Conservation (phyloP, 225 moss, liverwort and hornwort genomes). For the Pseudisothecium myosuroides region DNA sequence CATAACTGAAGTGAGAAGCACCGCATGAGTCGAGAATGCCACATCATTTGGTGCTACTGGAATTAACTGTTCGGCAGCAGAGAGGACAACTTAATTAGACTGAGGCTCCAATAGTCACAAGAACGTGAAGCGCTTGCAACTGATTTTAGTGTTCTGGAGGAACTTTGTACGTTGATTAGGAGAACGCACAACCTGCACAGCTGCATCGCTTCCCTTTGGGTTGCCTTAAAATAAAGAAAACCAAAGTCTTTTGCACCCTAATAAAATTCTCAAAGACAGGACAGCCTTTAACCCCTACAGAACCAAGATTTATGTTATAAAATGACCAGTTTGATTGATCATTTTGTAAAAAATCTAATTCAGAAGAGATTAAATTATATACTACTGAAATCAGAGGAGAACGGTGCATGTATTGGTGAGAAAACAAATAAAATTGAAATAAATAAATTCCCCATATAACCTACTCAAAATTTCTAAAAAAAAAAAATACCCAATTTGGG, state of each 20-base stretch:
- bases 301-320: neutral
- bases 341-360: neutral
- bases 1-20: conserved; percentile 49
- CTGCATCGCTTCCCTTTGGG: neutral
- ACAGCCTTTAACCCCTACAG: neutral
- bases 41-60: conserved; percentile 95
- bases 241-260: neutral
- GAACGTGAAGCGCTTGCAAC: neutral
- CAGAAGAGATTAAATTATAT: neutral
- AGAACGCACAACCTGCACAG: neutral
- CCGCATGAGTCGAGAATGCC: conserved; percentile 88
- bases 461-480: neutral
- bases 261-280: neutral
- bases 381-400: neutral
- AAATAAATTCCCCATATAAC: neutral
- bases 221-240: neutral
- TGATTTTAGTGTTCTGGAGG: neutral
- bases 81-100: neutral
- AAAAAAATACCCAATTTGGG: neutral
- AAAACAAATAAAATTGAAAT: neutral
- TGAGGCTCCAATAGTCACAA: neutral
- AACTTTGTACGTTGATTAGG: neutral
- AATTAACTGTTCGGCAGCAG: conserved; percentile 38
- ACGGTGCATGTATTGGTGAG: neutral
- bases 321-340: neutral